Base-by-base conservation (phyloP, 2,329 filamentous ascomycete species). In the Dactylellina leptospora region DNA sequence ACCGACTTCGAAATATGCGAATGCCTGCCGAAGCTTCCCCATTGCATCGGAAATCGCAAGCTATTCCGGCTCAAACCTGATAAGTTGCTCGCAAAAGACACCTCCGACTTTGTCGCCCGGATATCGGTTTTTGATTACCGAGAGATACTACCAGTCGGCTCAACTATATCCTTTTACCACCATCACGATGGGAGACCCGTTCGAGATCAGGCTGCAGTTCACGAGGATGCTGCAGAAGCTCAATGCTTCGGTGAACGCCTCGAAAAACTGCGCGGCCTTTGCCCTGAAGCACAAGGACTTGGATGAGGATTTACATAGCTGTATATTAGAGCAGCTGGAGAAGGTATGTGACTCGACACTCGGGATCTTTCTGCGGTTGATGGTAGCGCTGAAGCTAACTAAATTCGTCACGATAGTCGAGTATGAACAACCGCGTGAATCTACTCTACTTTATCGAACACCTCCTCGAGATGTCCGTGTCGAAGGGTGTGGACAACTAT, bases 391-490 rank as follows among this genome's bases (percentile, higher is more conserved):
- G n/a, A n/a, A n/a, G n/a, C n/a, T n/a, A n/a, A n/a, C n/a, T n/a
- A n/a, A n/a, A n/a, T n/a, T 28, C 9, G 38, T 51, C 20, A 22
- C 5, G 51, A 42, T 16, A 93, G 86, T 96, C 91, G 76, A 93
- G 91, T 75, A 96, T 99, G 90, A 99, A 99, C 81, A 96, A 89
- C 55, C 86, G 93, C 72, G 96, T 95, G 69, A 99, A 99, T 79
- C 97, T 99, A 80, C 96, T 99, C 90, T 99, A 96, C 81, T 99
- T 99, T 81, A 90, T 99, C 78, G 93, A 97, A 78, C 90, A 93
- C 76, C 91, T 99, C 76, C 90, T 96, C 78, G 93, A 97, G 78
- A 85, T 92, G 81, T 90, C 92, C 20, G 85, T 87, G 74, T 90
- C 88, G 75, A 90, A 92, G 75, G 86, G 87, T 74, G 88, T 95